Base-by-base conservation (phyloP, 139 green algal genomes). In the Coccomyxa sp. region DNA sequence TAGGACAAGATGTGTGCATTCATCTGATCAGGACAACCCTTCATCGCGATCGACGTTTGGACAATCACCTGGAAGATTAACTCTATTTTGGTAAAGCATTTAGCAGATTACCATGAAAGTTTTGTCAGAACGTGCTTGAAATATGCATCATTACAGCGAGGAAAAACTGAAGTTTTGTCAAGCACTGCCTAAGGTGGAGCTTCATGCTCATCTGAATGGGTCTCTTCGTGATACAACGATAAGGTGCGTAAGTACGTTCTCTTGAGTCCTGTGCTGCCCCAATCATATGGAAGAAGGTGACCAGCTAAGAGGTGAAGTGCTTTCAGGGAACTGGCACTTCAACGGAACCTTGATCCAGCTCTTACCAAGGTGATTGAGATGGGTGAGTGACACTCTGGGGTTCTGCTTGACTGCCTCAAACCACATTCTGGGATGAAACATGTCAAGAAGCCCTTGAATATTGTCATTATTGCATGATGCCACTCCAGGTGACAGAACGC, bases 131-230 rank as follows among this genome's bases (percentile, higher is more conserved):
- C 38, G 7, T 51, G 3, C 38, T 7, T 51, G 38, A 51, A 51
- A 51, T n/a, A n/a, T 51, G 38, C 38, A 51, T 3, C 17, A 28
- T 3, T 68, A 66, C 13, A 57, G 51, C 16, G 21, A 74, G 21
- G 67, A 88, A 28, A 66, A 87, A 80, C 79, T 96, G n/a, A 17
- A 11, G 0, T 94, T 92, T 28, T 97, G 94, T 83, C 67, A 79
- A 30, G 13, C 25, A 4, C 86, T 97, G 17, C 94, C 93, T 9
- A 97, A 97, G 74, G 80, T 96, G 1, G 94, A 98, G 89, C 89
- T 98, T 84, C 94, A 98, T 82, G 94, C 94, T 10, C 94, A 98
- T 75, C 80, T 98, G 16, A 97, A 98, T 60, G 94, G 94, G 18
- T 91, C 84, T 45, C 82, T 97, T 0, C 80, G 91, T 3, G 67